Percentiles rank a stretch among this genome's conserved stretches.
These are phyloP conservation scores for Monosporozyma siamensis DNA, from an alignment of 805 yeast species.

Conservation along the genomic window DNA sequence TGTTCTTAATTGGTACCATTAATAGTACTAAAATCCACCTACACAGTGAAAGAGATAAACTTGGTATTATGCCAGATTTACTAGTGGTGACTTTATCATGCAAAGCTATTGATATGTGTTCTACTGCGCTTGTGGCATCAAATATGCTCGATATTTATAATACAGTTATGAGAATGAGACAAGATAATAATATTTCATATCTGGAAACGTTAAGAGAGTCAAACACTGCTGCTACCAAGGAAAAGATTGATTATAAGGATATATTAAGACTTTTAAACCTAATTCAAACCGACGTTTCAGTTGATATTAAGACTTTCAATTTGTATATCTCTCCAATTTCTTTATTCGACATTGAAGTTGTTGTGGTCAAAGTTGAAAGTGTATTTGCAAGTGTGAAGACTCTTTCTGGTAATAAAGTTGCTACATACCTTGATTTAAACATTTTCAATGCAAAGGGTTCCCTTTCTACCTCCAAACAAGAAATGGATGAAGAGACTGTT, in stretches of 20 bases:
- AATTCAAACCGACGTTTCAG: slow-evolving; percentile 60
- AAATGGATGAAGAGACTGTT: slow-evolving; percentile 41
- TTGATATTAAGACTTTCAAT: slow-evolving; percentile 45
- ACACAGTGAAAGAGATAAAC: slow-evolving; percentile 54
- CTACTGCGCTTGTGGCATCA: slow-evolving; percentile 81
- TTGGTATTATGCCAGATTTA: slow-evolving; percentile 46
- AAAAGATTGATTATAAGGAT: slow-evolving; percentile 22
- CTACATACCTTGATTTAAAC: slow-evolving; percentile 50
- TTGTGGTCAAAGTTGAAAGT: slow-evolving; percentile 50
- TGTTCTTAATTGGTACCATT: slow-evolving; percentile 58
- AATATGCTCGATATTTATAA: slow-evolving; percentile 70
- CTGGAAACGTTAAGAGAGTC: slow-evolving; percentile 65
- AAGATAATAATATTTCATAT: slow-evolving; percentile 65
- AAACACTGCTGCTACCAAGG: slow-evolving; percentile 21
- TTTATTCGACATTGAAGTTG: slow-evolving; percentile 65
- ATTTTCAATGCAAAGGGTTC: slow-evolving; percentile 59
- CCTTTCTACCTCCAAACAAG: slow-evolving; percentile 48
- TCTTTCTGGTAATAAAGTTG: slow-evolving; percentile 30
- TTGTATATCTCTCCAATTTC: slow-evolving; percentile 77
- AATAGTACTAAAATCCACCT: slow-evolving; percentile 43
- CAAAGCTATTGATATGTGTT: slow-evolving; percentile 47
- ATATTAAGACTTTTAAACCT: slow-evolving; percentile 24
- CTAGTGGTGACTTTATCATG: slow-evolving; percentile 44
- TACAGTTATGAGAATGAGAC: slow-evolving; percentile 59
- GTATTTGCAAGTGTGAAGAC: slow-evolving; percentile 42